Percentiles rank a stretch among this genome's conserved stretches.
phyloP scores from a whole-genome alignment of 2,329 filamentous ascomycete species.

The Ophiocordyceps camponoti-floridani region DNA sequence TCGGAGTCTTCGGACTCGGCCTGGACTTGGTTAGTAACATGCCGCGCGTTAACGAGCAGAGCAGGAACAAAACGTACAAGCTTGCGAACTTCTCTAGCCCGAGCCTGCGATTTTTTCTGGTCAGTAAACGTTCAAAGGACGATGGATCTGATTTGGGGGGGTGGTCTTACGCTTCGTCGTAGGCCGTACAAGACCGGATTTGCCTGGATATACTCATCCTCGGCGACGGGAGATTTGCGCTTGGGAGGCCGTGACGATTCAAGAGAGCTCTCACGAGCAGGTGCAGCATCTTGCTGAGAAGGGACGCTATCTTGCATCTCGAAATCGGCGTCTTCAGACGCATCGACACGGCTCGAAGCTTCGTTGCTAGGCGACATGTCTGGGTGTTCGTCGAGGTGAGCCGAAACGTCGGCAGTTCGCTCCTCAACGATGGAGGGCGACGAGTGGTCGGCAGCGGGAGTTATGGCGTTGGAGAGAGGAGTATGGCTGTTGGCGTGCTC shows the following conservation, averaged over 20 bases:
- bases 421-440: slow-evolving; percentile 23
- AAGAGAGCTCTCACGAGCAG: slow-evolving; percentile 49
- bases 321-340: slow-evolving; percentile 56
- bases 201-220: slow-evolving; percentile 71
- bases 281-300: slow-evolving; percentile 25
- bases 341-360: slow-evolving; percentile 33
- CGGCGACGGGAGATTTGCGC: slow-evolving; percentile 50
- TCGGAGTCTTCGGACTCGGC: slow-evolving; percentile 46
- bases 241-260: slow-evolving; percentile 54
- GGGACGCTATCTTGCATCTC: slow-evolving; percentile 46
- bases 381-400: slow-evolving; percentile 19
- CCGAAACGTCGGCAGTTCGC: slow-evolving; percentile 21
- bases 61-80: slow-evolving; percentile 23
- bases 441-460: slow-evolving; percentile 31
- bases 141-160: slow-evolving; percentile 5
- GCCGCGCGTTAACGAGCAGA: neutral
- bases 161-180: slow-evolving; percentile 61
- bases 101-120: slow-evolving; percentile 21
- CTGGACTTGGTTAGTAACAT: slow-evolving; percentile 10
- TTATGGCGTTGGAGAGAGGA: slow-evolving; percentile 57
- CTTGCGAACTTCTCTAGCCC: slow-evolving; percentile 38
- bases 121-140: slow-evolving; percentile 11
- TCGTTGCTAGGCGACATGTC: slow-evolving; percentile 27
- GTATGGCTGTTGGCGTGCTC: slow-evolving; percentile 33
- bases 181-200: slow-evolving; percentile 93